Percentiles rank a stretch among this genome's conserved stretches.
phyloP scores from a whole-genome alignment of 2,329 filamentous ascomycete species.

The Fusarium buharicum region DNA sequence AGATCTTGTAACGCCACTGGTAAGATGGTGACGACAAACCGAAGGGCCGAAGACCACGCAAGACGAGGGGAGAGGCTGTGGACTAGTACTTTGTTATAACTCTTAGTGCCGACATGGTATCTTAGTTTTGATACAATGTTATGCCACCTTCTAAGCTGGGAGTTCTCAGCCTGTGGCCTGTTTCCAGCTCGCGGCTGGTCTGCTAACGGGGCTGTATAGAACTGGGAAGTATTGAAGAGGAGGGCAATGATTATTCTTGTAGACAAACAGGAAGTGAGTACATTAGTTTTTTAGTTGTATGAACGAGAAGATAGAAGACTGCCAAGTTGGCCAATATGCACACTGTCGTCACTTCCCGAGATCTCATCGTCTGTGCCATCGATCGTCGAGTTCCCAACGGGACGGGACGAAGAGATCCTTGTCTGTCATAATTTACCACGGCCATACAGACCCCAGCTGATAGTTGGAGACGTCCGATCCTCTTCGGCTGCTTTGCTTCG shows the following conservation, averaged over 20 bases:
- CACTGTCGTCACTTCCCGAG: slow-evolving; percentile 2
- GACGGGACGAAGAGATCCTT: slow-evolving; percentile 7
- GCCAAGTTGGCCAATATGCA: neutral
- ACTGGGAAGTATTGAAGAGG: neutral
- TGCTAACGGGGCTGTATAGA: neutral
- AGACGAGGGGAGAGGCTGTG: too few species aligned
- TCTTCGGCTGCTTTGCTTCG: slow-evolving; percentile 1
- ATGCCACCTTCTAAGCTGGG: too few species aligned
- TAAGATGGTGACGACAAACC: too few species aligned
- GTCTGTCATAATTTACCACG: slow-evolving; percentile 18
- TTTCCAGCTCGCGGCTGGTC: too few species aligned
- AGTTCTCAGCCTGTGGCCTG: too few species aligned
- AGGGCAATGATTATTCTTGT: too few species aligned
- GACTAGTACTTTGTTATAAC: too few species aligned
- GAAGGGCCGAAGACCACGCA: too few species aligned
- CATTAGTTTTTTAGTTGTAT: neutral
- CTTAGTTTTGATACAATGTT: too few species aligned
- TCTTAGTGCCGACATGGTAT: too few species aligned
- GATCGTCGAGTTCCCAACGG: neutral
- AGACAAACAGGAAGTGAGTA: neutral
- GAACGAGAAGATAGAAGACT: neutral
- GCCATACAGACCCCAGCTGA: slow-evolving; percentile 1
- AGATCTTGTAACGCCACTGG: too few species aligned
- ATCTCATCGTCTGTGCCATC: slow-evolving; percentile 2
- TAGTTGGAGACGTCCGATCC: slow-evolving; percentile 11